A percentile compares a stretch with the other conserved stretches of the same genome.
Evolutionary conservation across 2,329 filamentous ascomycete genomes (phyloP).

Genomic region (Sclerotinia sclerotiorum): DNA sequence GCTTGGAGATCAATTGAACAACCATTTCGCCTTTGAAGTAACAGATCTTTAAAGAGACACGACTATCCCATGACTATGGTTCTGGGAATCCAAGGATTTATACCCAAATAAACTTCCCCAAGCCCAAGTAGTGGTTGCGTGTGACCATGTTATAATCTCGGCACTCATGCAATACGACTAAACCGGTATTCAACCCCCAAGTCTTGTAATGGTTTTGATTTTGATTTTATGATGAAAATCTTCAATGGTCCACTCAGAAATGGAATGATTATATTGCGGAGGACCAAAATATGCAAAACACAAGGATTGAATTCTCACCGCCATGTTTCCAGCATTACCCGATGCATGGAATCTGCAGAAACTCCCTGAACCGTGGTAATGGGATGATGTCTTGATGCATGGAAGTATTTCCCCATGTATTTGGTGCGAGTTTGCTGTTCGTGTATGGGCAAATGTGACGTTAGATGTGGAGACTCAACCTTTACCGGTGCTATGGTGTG

Average conservation of each 20-base stretch:
- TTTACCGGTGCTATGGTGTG: no score
- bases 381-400: neutral
- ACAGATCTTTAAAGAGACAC: neutral
- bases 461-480: no score
- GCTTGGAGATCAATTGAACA: neutral
- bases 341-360: neutral
- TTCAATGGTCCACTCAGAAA: neutral
- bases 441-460: no score
- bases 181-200: neutral
- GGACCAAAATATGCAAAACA: neutral
- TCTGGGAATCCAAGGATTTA: neutral
- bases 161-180: neutral
- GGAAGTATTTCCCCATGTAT: no score
- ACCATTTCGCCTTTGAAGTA: neutral
- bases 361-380: neutral
- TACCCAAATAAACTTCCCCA: neutral
- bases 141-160: neutral
- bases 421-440: no score
- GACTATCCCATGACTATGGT: no score
- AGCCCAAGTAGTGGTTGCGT: no score
- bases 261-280: neutral
- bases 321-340: neutral
- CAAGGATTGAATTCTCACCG: constrained; percentile 8
- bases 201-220: neutral
- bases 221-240: neutral